These are phyloP conservation scores for Populus euphratica DNA, from an alignment of 345 rosid genomes.

Conservation along the genomic window DNA sequence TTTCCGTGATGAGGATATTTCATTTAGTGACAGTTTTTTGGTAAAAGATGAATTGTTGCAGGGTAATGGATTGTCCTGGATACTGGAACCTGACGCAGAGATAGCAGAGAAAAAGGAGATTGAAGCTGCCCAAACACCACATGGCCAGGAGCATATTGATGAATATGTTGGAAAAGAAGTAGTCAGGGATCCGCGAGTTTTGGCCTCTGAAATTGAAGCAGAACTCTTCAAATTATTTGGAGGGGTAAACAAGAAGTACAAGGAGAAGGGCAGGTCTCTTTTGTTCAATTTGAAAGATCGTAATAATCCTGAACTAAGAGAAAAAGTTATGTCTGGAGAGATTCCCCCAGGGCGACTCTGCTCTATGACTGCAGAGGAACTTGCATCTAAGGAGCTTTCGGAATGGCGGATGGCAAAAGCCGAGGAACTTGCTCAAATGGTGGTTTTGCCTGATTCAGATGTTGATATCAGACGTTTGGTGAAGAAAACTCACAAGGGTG, in stretches of 20 bases:
- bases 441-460: constrained; percentile 70
- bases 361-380: constrained; percentile 88
- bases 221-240: constrained; percentile 79
- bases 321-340: constrained; percentile 68
- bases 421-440: constrained; percentile 90
- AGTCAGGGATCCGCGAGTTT: constrained; percentile 38
- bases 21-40: constrained; percentile 68
- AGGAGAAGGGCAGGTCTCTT: constrained; percentile 85
- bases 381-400: constrained; percentile 93
- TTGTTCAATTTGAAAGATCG: constrained; percentile 87
- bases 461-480: constrained; percentile 74
- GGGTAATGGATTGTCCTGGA: constrained; percentile 94
- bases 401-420: constrained; percentile 96
- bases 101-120: constrained; percentile 30
- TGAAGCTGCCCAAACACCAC: constrained; percentile 22
- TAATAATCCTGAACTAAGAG: constrained; percentile 81
- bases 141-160: constrained; percentile 17
- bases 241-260: constrained; percentile 95
- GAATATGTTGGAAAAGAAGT: constrained; percentile 18
- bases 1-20: constrained; percentile 53
- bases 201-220: constrained; percentile 65
- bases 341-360: constrained; percentile 67
- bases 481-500: constrained; percentile 94
- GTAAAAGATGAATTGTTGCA: constrained; percentile 87
- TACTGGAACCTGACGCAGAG: constrained; percentile 48